phyloP scores from a whole-genome alignment of 257 asterid species.

The Prunella vulgaris region DNA sequence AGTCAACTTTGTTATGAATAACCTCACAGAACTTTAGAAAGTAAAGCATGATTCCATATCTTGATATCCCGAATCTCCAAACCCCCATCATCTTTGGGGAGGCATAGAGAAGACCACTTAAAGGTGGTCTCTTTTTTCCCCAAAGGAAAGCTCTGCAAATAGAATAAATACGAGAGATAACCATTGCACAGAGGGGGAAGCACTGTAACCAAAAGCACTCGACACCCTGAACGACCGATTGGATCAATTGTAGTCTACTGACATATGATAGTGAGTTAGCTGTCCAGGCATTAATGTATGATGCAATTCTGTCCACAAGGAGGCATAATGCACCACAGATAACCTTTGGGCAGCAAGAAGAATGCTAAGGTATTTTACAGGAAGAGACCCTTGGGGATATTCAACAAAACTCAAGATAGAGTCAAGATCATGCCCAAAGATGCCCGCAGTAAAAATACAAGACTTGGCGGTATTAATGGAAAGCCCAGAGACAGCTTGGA shows the following conservation, averaged over 20 bases:
- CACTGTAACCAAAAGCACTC: background rate
- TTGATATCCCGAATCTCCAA: background rate
- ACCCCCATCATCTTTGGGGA: background rate
- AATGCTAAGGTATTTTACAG: background rate
- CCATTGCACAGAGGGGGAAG: background rate
- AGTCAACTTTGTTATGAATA: no score
- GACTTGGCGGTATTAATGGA: background rate
- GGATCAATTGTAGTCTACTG: background rate
- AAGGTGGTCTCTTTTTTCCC: background rate
- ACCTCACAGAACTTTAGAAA: no score
- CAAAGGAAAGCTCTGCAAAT: background rate
- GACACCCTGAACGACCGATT: background rate
- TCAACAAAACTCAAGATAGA: background rate
- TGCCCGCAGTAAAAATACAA: background rate
- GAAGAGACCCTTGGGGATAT: background rate
- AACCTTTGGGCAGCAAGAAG: background rate
- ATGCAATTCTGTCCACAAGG: background rate
- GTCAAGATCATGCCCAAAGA: no score
- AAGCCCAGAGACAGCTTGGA: background rate
- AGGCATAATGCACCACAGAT: background rate
- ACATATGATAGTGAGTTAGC: background rate
- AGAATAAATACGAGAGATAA: background rate
- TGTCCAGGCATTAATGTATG: background rate
- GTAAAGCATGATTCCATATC: background rate
- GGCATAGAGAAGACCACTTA: background rate